phyloP scores from a whole-genome alignment of 176 grass and related monocot species.

The Lolium multiflorum region DNA sequence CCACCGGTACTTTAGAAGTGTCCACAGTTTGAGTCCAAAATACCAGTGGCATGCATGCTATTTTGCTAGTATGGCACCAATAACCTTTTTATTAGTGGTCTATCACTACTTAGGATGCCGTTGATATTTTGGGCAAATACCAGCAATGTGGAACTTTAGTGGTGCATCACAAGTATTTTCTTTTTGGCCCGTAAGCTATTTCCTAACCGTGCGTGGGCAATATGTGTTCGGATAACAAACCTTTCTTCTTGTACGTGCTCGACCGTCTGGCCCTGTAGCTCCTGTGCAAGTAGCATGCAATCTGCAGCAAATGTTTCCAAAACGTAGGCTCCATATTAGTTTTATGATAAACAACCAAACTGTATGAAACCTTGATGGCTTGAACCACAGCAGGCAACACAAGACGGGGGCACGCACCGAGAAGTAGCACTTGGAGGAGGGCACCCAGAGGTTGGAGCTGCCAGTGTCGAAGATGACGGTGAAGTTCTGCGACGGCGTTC shows the following conservation, averaged over 20 bases:
- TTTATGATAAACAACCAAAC: not conserved
- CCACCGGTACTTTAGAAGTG: too few species aligned
- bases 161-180: too few species aligned
- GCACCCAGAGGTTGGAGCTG: conserved; percentile 93
- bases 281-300: conserved; percentile 75
- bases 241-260: conserved; percentile 65
- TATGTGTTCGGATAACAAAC: conserved; percentile 31
- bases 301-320: conserved; percentile 50
- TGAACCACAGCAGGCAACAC: not conserved
- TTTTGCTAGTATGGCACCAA: too few species aligned
- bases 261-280: conserved; percentile 70
- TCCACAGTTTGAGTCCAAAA: too few species aligned
- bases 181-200: too few species aligned
- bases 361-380: not conserved
- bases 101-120: too few species aligned
- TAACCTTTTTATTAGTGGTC: too few species aligned
- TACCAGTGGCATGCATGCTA: too few species aligned
- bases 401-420: conserved; percentile 52
- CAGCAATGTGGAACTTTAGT: too few species aligned
- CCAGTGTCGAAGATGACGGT: conserved; percentile 93
- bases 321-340: not conserved
- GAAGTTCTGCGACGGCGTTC: conserved; percentile 79
- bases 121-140: too few species aligned
- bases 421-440: conserved; percentile 84
- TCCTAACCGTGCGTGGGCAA: not conserved